Conservation (phyloP, 768 basidiomycete genomes). For the Mycena chlorophos region DNA sequence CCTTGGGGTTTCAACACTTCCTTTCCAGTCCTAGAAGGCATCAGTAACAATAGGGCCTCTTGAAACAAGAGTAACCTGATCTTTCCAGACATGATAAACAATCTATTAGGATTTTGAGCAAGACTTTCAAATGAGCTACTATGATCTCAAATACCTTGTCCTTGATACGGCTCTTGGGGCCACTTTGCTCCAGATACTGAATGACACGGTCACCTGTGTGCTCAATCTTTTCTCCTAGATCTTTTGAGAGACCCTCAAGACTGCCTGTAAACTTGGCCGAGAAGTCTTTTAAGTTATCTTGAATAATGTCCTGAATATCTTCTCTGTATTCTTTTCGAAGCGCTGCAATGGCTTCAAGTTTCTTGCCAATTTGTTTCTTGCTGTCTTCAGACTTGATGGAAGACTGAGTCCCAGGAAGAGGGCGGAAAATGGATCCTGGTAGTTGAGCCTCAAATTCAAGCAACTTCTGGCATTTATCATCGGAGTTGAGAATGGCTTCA, state of each 20-base stretch:
- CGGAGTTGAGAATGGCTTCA: neutral
- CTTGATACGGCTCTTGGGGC: slow-evolving; percentile 26
- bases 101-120: slow-evolving; percentile 12
- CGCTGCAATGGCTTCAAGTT: slow-evolving; percentile 17
- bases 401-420: neutral
- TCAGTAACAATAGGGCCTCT: neutral
- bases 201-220: slow-evolving; percentile 10
- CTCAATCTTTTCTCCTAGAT: slow-evolving; percentile 19
- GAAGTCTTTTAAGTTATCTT: neutral
- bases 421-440: neutral
- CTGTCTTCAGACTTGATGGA: neutral
- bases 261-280: slow-evolving; percentile 2
- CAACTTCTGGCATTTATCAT: neutral
- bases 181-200: slow-evolving; percentile 15
- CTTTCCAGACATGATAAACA: slow-evolving; percentile 27
- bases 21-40: slow-evolving; percentile 27
- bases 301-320: slow-evolving; percentile 5
- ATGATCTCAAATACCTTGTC: slow-evolving; percentile 11
- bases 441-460: neutral
- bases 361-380: neutral
- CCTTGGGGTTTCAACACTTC: slow-evolving; percentile 28
- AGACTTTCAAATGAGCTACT: neutral
- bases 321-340: slow-evolving; percentile 17
- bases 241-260: slow-evolving; percentile 23
- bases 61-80: slow-evolving; percentile 28